phyloP scores from a whole-genome alignment of 2,329 filamentous ascomycete species.

The Ceratocystis colombiana region DNA sequence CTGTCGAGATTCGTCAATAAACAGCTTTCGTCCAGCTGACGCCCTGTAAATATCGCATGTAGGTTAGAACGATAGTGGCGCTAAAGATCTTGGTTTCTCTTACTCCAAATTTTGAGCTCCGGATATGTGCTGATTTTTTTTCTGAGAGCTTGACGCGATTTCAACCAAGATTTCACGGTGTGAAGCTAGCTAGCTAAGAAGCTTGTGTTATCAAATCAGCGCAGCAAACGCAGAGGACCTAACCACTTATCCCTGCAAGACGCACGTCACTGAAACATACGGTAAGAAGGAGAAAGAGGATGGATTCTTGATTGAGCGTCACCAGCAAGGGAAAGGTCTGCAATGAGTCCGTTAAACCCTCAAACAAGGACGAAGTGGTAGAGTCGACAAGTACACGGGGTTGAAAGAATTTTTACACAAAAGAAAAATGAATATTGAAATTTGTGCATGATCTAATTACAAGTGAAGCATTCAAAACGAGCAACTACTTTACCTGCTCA shows the following conservation, averaged over 20 bases:
- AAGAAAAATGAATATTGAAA: background rate
- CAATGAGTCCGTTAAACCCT: background rate
- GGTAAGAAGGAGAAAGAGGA: background rate
- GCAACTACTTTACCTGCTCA: background rate
- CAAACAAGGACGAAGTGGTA: background rate
- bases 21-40: background rate
- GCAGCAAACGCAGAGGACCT: conserved; percentile 6
- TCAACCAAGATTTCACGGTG: background rate
- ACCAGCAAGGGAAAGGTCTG: background rate
- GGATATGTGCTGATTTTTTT: too few relatives aligned
- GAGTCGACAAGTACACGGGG: background rate
- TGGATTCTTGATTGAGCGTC: background rate
- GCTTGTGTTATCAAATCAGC: background rate
- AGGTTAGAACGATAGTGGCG: background rate
- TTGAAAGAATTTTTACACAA: background rate
- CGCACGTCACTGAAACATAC: conserved; percentile 13
- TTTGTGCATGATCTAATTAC: conserved; percentile 1
- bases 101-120: conserved; percentile 1
- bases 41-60: background rate
- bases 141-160: background rate
- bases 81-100: background rate
- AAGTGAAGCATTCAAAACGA: background rate
- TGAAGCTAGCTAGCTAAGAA: background rate
- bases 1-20: too few relatives aligned
- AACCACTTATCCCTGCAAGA: conserved; percentile 1